Conservation (phyloP, 2,329 filamentous ascomycete species). For the Exophiala oligosperma region DNA sequence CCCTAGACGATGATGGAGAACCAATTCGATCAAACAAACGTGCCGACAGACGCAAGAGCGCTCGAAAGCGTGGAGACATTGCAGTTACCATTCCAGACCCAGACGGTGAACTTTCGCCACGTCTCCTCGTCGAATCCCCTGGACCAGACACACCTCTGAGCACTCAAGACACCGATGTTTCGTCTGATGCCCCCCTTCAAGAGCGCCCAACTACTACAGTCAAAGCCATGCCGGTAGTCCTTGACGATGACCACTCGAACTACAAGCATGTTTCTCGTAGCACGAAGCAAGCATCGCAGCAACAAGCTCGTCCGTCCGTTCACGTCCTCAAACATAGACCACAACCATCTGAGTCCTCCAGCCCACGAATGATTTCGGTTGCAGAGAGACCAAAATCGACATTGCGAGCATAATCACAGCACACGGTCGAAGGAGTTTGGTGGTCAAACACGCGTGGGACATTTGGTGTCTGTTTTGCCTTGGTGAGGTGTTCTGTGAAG, state of each 20-base stretch:
- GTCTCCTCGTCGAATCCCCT: slow-evolving; percentile 13
- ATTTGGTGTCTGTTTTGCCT: slow-evolving; percentile 10
- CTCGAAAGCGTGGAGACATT: slow-evolving; percentile 22
- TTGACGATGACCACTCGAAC: slow-evolving; percentile 3
- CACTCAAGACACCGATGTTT: slow-evolving; percentile 28
- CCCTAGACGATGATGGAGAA: slow-evolving; percentile 31
- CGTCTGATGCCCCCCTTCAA: slow-evolving; percentile 16
- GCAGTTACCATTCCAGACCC: slow-evolving; percentile 11
- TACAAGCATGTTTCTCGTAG: slow-evolving; percentile 1
- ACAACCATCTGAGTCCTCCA: slow-evolving; percentile 6
- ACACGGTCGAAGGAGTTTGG: slow-evolving; percentile 15
- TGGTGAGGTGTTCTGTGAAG: slow-evolving; percentile 25
- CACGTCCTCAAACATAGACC: slow-evolving; percentile 14
- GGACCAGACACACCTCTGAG: slow-evolving; percentile 23
- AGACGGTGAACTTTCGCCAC: slow-evolving; percentile 17
- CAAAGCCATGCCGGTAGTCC: not conserved
- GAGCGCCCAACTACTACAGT: slow-evolving; percentile 1
- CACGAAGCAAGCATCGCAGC: slow-evolving; percentile 1
- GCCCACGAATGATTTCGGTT: slow-evolving; percentile 21
- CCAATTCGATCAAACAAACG: slow-evolving; percentile 26
- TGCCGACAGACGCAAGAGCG: slow-evolving; percentile 26
- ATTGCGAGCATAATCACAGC: slow-evolving; percentile 23
- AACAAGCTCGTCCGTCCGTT: slow-evolving; percentile 12
- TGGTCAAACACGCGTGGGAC: slow-evolving; percentile 7
- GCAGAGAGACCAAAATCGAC: slow-evolving; percentile 27